phyloP scores from a whole-genome alignment of 129 eudicot genomes.

The Deinandra increscens region DNA sequence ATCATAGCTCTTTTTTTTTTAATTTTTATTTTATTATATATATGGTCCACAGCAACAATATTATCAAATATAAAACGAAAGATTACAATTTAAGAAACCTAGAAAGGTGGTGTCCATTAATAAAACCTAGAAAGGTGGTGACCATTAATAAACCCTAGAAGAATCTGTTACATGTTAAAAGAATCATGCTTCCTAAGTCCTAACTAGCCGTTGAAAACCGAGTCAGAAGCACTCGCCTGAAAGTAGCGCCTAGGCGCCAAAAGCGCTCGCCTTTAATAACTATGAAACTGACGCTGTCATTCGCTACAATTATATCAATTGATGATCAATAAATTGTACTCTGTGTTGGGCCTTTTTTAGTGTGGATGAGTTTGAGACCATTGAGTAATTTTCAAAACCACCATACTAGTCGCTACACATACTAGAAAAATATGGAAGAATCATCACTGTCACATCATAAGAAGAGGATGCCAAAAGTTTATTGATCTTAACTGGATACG shows the following conservation, averaged over 20 bases:
- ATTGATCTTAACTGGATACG: conserved; percentile 5
- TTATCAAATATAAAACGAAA: not conserved
- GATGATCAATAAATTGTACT: not conserved
- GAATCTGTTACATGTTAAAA: not conserved
- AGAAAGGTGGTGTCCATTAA: not conserved
- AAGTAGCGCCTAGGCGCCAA: too few relatives aligned
- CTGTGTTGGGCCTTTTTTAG: not conserved
- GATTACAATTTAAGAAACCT: not conserved
- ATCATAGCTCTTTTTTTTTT: not conserved
- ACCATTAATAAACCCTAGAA: not conserved
- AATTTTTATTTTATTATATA: too few relatives aligned
- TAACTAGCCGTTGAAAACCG: not conserved
- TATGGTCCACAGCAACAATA: not conserved
- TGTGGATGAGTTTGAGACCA: not conserved
- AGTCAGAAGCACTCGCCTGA: too few relatives aligned
- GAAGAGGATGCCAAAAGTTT: not conserved
- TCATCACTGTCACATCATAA: not conserved
- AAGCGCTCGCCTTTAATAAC: too few relatives aligned
- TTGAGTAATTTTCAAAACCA: not conserved
- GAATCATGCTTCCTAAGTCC: not conserved
- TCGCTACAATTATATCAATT: not conserved
- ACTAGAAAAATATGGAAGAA: not conserved
- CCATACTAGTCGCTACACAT: not conserved
- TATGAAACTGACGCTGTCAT: too few relatives aligned
- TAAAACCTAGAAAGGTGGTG: conserved; percentile 1